Percentiles rank a stretch among this genome's conserved stretches.
These are phyloP conservation scores for Biancaea sappan DNA, from an alignment of 306 rosid genomes.

Conservation along the genomic window DNA sequence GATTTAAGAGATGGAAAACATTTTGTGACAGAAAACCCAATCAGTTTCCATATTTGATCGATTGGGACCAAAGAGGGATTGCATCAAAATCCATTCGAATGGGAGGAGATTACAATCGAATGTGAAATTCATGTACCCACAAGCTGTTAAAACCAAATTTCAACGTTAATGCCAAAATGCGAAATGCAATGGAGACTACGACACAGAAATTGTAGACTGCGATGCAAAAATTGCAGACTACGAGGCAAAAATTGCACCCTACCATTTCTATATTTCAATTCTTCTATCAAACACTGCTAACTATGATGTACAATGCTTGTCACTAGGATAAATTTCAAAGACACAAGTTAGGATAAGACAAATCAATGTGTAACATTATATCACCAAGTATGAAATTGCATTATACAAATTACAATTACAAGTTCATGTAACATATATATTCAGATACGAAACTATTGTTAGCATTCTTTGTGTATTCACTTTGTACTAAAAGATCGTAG, in stretches of 20 bases:
- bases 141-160: constrained; percentile 15
- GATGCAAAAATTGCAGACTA: no score
- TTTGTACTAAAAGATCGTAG: constrained; percentile 30
- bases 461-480: constrained; percentile 22
- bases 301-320: not conserved
- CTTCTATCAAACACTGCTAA: not conserved
- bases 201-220: no score
- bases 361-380: constrained; percentile 6
- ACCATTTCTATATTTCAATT: not conserved
- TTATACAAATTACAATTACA: constrained; percentile 7
- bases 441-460: constrained; percentile 23
- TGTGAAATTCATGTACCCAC: not conserved
- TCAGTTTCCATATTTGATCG: constrained; percentile 14
- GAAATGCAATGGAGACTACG: no score
- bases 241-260: not conserved
- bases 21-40: not conserved
- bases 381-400: constrained; percentile 10
- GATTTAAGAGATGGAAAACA: not conserved
- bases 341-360: not conserved
- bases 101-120: not conserved
- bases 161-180: no score
- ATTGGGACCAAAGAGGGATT: not conserved
- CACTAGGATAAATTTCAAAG: not conserved
- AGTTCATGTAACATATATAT: constrained; percentile 20
- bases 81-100: constrained; percentile 16